Conservation (phyloP, 495 filamentous ascomycete genomes). For the Trichoderma orchidacearum region DNA sequence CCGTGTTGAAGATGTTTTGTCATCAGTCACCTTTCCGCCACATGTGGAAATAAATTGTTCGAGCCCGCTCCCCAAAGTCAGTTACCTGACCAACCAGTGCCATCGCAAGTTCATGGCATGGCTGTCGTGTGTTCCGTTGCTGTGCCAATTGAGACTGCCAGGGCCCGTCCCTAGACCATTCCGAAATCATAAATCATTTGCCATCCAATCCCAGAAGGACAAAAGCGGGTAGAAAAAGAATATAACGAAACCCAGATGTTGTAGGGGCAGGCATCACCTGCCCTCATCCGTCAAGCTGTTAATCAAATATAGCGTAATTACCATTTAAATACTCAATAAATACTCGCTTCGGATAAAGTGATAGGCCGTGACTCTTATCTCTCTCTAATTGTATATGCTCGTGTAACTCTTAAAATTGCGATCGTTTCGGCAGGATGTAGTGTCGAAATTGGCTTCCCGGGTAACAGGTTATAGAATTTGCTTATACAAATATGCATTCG, state of each 20-base stretch:
- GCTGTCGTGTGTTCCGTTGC: no score
- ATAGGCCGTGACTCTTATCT: background rate
- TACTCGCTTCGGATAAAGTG: background rate
- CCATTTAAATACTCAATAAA: background rate
- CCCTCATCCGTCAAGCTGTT: background rate
- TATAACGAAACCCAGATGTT: background rate
- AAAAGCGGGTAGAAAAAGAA: background rate
- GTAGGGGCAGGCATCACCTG: background rate
- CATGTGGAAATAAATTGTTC: no score
- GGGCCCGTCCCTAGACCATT: background rate
- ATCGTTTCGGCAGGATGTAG: background rate
- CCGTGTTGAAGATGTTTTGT: no score
- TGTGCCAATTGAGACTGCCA: background rate
- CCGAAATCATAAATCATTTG: background rate
- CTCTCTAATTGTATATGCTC: background rate
- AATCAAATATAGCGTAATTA: background rate
- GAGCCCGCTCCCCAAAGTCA: no score
- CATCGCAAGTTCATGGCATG: no score
- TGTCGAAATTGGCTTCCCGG: no score
- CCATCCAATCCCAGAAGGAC: background rate
- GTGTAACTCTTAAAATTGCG: background rate
- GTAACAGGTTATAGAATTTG: no score
- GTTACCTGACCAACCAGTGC: no score
- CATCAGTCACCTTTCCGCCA: no score
- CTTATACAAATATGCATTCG: no score